These are phyloP conservation scores for Ogataea paraovalis DNA, from an alignment of 805 yeast species.

Conservation along the genomic window DNA sequence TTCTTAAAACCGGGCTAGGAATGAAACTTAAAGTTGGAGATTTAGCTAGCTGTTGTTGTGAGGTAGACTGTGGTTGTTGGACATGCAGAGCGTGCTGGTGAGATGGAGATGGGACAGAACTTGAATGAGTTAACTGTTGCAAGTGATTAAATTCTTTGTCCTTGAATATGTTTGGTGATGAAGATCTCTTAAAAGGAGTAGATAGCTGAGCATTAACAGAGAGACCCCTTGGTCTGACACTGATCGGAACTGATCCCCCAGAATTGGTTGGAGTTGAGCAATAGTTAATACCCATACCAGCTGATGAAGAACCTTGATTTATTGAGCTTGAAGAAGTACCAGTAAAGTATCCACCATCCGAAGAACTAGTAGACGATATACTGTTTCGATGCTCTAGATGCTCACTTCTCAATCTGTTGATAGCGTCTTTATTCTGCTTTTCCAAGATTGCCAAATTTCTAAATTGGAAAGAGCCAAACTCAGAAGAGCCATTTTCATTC, in stretches of 20 bases:
- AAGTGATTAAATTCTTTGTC: conserved; percentile 8
- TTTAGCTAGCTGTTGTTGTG: conserved; percentile 5
- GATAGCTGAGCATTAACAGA: conserved; percentile 16
- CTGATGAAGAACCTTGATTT: conserved; percentile 10
- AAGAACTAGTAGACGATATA: conserved; percentile 41
- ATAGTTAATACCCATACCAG: conserved; percentile 10
- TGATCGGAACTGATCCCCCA: conserved; percentile 3
- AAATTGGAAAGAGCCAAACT: conserved; percentile 91
- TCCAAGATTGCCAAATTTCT: conserved; percentile 87
- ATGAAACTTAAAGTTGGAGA: conserved; percentile 20
- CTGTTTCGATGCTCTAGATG: conserved; percentile 55
- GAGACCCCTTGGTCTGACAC: conserved; percentile 18
- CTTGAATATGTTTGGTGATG: conserved; percentile 29
- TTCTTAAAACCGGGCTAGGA: conserved; percentile 27
- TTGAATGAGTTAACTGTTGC: neutral
- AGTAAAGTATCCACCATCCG: conserved; percentile 34
- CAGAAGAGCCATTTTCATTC: conserved; percentile 55
- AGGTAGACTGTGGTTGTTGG: conserved; percentile 1
- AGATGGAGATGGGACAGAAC: neutral
- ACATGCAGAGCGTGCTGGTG: neutral
- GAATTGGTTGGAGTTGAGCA: conserved; percentile 27
- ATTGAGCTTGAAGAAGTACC: conserved; percentile 2
- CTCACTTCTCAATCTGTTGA: conserved; percentile 80
- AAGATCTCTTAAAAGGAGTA: conserved; percentile 27
- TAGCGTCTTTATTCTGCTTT: conserved; percentile 89